These are phyloP conservation scores for Beauveria varroae DNA, from an alignment of 2,329 filamentous ascomycete genomes.

Conservation along the genomic window DNA sequence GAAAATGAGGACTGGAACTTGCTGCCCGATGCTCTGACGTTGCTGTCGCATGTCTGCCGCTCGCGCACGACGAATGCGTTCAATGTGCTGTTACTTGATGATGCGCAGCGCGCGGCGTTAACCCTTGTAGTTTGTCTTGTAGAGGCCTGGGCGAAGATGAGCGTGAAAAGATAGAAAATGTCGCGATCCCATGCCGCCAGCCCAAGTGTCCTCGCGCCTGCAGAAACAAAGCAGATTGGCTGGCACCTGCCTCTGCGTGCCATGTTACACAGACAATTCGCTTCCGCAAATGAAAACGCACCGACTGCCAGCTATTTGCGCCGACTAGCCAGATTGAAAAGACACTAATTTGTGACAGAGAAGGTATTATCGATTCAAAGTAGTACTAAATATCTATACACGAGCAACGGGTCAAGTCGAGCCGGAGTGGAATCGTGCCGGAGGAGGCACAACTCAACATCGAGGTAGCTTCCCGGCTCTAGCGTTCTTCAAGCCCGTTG, in stretches of 20 bases:
- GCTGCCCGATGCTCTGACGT: background rate
- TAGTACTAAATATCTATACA: conserved; percentile 29
- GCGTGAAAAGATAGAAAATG: background rate
- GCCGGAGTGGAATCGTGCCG: conserved; percentile 14
- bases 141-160: background rate
- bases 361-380: conserved; percentile 24
- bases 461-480: background rate
- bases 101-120: background rate
- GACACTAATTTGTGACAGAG: conserved; percentile 13
- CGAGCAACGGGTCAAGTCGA: conserved; percentile 23
- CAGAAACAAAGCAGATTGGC: background rate
- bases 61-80: background rate
- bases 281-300: background rate
- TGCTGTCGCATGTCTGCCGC: background rate
- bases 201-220: background rate
- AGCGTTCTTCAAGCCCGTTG: conserved; percentile 7
- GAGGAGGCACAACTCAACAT: background rate
- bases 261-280: background rate
- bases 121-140: background rate
- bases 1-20: background rate
- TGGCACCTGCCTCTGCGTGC: background rate
- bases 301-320: background rate
- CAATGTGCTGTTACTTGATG: background rate
- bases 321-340: background rate
- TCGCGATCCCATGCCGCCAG: background rate